phyloP scores from a whole-genome alignment of 2,329 filamentous ascomycete genomes.

The Sporothrix schenckii region DNA sequence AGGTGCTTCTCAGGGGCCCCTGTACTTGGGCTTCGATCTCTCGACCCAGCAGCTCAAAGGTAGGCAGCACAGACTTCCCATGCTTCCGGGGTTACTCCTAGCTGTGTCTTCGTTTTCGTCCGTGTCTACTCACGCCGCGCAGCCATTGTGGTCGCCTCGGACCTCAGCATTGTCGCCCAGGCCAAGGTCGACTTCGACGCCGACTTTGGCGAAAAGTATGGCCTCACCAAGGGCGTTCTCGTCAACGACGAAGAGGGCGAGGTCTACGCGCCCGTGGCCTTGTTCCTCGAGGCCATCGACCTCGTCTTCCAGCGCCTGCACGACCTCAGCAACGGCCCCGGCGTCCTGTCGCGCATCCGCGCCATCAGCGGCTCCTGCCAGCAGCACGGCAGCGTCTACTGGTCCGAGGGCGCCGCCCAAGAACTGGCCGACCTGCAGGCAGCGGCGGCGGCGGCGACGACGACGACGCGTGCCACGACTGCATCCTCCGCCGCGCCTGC shows the following conservation, averaged over 20 bases:
- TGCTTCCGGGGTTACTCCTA: background rate
- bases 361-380: constrained; percentile 91
- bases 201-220: constrained; percentile 73
- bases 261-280: constrained; percentile 87
- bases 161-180: constrained; percentile 77
- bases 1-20: constrained; percentile 50
- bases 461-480: too few species aligned
- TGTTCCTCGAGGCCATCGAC: constrained; percentile 94
- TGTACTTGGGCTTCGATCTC: constrained; percentile 92
- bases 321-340: constrained; percentile 64
- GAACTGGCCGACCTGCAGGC: constrained; percentile 59
- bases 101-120: constrained; percentile 20
- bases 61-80: constrained; percentile 41
- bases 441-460: too few species aligned
- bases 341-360: constrained; percentile 66
- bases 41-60: constrained; percentile 97
- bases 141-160: constrained; percentile 82
- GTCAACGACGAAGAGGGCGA: constrained; percentile 80
- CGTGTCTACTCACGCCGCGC: constrained; percentile 18
- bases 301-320: constrained; percentile 75
- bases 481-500: constrained; percentile 59
- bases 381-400: constrained; percentile 97
- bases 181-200: constrained; percentile 95
- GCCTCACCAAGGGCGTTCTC: constrained; percentile 83
- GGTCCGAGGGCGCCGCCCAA: constrained; percentile 70